Evolutionary conservation across 331 rosid genomes (phyloP), one percentile per base, ranked within the genome.

Genomic region (Dryas integrifolia): DNA sequence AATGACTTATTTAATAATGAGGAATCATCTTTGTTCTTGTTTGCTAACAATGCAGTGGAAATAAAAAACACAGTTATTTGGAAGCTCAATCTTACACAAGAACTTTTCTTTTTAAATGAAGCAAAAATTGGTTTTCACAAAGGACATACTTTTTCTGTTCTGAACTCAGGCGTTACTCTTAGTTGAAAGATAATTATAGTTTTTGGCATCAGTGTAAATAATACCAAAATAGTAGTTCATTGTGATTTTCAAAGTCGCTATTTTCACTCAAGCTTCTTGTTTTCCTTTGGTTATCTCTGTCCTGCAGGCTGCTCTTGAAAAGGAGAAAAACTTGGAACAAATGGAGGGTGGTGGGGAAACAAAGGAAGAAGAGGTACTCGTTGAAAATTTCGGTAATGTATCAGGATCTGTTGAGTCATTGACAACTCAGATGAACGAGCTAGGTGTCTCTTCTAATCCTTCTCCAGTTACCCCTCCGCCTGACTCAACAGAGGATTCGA

Each of bases 301-400:
- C 60, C 70, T 83, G 70, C 89, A 89, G 99, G 96, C 91, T 72
- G 81, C 94, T 51, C 79, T 85, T 79, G 98, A 84, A 39, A 95
- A 83, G 82, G 99, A 74, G 38, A 86, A 82, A 73, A 69, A n/a
- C 73, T 44, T 45, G 18, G 91, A 85, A 38, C 64, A 78, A 79
- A 72, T 18, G n/a, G 35, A 30, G 35, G 35, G 35, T 30, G 81
- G 48, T 64, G 90, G 72, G 68, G 91, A 88, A 49, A 46, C 65
- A 38, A 58, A 65, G 48, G 81, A 76, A 59, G 92, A 85, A 65
- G 65, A 50, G 39, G 62, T 41, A 50, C 16, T 61, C 2, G 41
- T 47, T 41, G 67, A 75, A 57, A 65, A 64, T 67, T 52, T 69
- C 2, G 83, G 65, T 47, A 64, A 63, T 62, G 80, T 63, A 77